phyloP scores from a whole-genome alignment of 2,329 filamentous ascomycete species.

The Paecilomyces formosus region DNA sequence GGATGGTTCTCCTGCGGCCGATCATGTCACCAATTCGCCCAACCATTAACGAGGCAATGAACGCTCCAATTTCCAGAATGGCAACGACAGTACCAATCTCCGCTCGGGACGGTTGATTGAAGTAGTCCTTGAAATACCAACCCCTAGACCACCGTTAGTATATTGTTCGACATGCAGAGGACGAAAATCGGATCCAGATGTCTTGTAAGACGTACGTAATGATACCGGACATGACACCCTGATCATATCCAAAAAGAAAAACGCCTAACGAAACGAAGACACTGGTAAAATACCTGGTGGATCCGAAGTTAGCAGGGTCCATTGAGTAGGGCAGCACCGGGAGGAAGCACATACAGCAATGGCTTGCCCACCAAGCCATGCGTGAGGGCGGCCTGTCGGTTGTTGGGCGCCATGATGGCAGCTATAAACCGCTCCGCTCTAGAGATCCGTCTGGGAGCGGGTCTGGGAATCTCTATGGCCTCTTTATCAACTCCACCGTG shows the following conservation, averaged over 20 bases:
- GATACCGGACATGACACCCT: conserved; percentile 62
- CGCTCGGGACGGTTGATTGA: conserved; percentile 76
- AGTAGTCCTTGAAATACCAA: conserved; percentile 82
- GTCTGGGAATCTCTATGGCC: conserved; percentile 66
- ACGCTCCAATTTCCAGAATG: conserved; percentile 88
- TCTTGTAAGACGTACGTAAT: conserved; percentile 48
- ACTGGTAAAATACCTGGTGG: conserved; percentile 79
- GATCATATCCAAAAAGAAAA: conserved; percentile 59
- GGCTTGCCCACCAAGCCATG: conserved; percentile 94
- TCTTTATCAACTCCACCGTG: conserved; percentile 29
- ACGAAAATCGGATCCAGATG: not conserved
- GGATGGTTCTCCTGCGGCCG: conserved; percentile 78
- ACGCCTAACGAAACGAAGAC: conserved; percentile 61
- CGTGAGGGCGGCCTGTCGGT: conserved; percentile 59
- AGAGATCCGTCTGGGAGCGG: conserved; percentile 55
- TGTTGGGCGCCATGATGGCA: conserved; percentile 75
- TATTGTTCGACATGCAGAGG: not conserved
- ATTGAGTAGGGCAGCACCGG: not conserved
- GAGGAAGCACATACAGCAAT: conserved; percentile 59
- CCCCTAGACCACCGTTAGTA: conserved; percentile 50
- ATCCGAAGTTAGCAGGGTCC: conserved; percentile 14
- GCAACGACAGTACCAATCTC: conserved; percentile 96
- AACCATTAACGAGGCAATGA: conserved; percentile 79
- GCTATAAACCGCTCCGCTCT: conserved; percentile 65
- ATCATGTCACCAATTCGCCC: conserved; percentile 88